Percentiles rank a stretch among this genome's conserved stretches.
These are phyloP conservation scores for Guillardia theta DNA, from an alignment of 78 protist species.

Conservation along the genomic window DNA sequence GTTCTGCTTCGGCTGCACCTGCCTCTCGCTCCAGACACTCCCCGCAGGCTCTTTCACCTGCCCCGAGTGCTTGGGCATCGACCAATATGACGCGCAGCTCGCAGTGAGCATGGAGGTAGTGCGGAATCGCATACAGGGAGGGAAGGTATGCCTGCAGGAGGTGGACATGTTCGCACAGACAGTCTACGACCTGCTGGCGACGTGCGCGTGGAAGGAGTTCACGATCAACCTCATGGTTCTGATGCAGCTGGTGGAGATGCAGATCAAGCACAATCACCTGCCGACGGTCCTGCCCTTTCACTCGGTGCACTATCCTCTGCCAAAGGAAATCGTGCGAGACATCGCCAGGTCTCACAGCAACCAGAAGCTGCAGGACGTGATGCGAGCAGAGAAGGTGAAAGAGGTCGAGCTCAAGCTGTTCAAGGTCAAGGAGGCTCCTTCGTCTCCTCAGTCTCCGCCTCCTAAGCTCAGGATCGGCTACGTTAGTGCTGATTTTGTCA, in stretches of 20 bases:
- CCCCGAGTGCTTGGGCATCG: background rate
- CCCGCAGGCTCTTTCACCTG: background rate
- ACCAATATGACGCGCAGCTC: background rate
- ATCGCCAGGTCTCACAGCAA: background rate
- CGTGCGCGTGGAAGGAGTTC: slow-evolving; percentile 8
- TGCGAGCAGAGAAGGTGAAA: background rate
- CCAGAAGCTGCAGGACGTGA: background rate
- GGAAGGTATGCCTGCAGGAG: background rate
- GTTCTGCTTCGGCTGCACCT: background rate
- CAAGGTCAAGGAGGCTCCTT: background rate
- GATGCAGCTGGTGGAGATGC: background rate
- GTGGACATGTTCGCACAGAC: slow-evolving; percentile 32
- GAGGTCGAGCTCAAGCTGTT: background rate
- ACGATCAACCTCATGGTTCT: background rate
- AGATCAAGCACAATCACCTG: background rate
- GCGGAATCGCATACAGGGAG: background rate
- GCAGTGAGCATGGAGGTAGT: background rate
- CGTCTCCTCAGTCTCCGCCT: background rate
- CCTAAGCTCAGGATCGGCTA: background rate
- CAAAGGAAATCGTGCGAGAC: background rate
- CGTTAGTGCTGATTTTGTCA: background rate
- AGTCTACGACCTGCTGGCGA: background rate
- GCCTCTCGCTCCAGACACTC: background rate
- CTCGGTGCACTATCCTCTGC: background rate
- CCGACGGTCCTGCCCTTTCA: background rate